Percentiles rank a stretch among this genome's conserved stretches.
These are phyloP conservation scores for Chlorella sorokiniana DNA, from an alignment of 139 green algal genomes.

Conservation along the genomic window DNA sequence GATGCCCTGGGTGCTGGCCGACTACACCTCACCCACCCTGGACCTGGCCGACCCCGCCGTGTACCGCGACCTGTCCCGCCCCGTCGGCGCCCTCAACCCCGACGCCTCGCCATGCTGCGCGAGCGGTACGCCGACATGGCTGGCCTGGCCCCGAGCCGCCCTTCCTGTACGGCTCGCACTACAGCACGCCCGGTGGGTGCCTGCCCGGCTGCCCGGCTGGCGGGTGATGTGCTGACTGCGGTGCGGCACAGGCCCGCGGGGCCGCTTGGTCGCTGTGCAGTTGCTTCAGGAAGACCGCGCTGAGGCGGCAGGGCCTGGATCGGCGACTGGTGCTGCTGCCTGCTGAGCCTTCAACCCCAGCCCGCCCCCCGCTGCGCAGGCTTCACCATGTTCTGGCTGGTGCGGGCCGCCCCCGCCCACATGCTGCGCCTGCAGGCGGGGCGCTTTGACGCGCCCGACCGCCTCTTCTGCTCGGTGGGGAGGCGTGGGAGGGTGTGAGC, in stretches of 20 bases:
- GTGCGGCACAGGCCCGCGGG: too few relatives aligned
- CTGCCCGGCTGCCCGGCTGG: not conserved
- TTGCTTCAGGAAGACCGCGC: too few relatives aligned
- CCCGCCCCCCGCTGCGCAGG: constrained; percentile 42
- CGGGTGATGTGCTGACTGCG: too few relatives aligned
- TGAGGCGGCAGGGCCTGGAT: too few relatives aligned
- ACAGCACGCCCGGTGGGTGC: constrained; percentile 79
- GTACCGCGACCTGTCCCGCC: constrained; percentile 89
- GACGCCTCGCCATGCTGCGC: constrained; percentile 74
- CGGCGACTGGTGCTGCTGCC: too few relatives aligned
- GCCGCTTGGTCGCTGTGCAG: too few relatives aligned
- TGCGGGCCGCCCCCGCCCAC: constrained; percentile 84
- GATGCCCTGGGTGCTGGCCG: constrained; percentile 92
- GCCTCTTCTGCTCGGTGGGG: constrained; percentile 83
- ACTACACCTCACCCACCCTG: constrained; percentile 75
- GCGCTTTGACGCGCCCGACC: constrained; percentile 93
- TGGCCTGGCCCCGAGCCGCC: constrained; percentile 58
- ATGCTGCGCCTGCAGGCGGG: constrained; percentile 93
- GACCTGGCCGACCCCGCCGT: constrained; percentile 67
- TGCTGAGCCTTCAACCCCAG: not conserved
- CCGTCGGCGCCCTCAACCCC: constrained; percentile 90
- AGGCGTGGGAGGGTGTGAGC: constrained; percentile 80
- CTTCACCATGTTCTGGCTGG: constrained; percentile 94
- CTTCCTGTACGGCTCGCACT: constrained; percentile 96
- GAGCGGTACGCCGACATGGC: constrained; percentile 58